Percentiles rank a stretch among this genome's conserved stretches.
phyloP scores from a whole-genome alignment of 225 moss, liverwort and hornwort genomes.

The Pleurozium schreberi region DNA sequence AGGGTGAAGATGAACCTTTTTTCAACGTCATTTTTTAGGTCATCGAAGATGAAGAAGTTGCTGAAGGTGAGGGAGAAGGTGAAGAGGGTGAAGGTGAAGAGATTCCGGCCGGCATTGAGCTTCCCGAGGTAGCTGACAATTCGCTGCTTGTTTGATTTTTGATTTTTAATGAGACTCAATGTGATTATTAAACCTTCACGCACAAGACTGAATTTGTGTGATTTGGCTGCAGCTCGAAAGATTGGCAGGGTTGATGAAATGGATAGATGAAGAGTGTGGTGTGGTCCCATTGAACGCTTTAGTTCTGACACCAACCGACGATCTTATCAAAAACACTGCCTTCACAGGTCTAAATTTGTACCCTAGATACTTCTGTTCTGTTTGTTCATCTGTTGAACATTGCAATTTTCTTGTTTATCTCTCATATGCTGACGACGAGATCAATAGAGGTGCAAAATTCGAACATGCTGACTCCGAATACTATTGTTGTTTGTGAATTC shows the following conservation, averaged over 20 bases:
- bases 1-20: background rate
- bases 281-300: constrained; percentile 71
- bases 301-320: constrained; percentile 56
- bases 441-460: background rate
- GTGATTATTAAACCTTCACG: background rate
- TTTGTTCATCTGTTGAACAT: background rate
- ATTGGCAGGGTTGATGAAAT: constrained; percentile 77
- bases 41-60: constrained; percentile 75
- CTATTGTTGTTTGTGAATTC: background rate
- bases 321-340: constrained; percentile 52
- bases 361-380: background rate
- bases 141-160: background rate
- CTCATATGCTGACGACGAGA: background rate
- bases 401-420: background rate
- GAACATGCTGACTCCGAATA: background rate
- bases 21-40: constrained; percentile 10
- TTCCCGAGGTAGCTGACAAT: constrained; percentile 56
- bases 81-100: constrained; percentile 35
- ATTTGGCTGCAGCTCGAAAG: constrained; percentile 51
- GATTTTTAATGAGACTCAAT: too few species aligned
- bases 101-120: constrained; percentile 64
- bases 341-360: constrained; percentile 48
- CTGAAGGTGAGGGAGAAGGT: constrained; percentile 55
- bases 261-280: constrained; percentile 94
- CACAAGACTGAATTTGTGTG: background rate